Evolutionary conservation across 2,329 filamentous ascomycete genomes (phyloP).

Genomic region (Neonectria hederae): DNA sequence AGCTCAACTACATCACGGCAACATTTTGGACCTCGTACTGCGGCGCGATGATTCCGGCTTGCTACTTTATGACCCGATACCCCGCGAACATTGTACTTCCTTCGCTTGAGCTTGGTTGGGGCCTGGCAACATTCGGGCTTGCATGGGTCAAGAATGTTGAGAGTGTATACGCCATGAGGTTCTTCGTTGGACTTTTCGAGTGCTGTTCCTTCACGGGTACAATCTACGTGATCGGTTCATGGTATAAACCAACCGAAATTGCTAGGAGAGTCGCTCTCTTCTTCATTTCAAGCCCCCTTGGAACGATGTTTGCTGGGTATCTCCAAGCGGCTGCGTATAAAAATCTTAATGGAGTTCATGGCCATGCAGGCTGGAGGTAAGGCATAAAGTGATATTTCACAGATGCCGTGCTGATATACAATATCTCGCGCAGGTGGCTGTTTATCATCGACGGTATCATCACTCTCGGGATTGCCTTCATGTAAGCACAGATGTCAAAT

Average conservation of each 20-base stretch:
- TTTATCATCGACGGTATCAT: constrained; percentile 70
- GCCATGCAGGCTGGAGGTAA: constrained; percentile 45
- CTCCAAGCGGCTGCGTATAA: constrained; percentile 63
- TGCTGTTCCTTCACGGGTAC: constrained; percentile 44
- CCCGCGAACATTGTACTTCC: constrained; percentile 42
- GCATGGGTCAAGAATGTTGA: constrained; percentile 43
- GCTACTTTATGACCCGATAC: constrained; percentile 35
- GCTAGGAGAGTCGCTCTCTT: constrained; percentile 51
- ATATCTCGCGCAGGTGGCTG: constrained; percentile 50
- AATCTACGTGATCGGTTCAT: constrained; percentile 47
- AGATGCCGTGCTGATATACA: background rate
- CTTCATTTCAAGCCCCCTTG: constrained; percentile 53
- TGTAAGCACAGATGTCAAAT: constrained; percentile 31
- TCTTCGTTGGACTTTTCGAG: constrained; percentile 50
- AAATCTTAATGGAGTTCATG: constrained; percentile 59
- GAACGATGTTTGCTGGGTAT: constrained; percentile 56
- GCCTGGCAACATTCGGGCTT: constrained; percentile 35
- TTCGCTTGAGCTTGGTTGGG: constrained; percentile 44
- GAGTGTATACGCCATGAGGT: constrained; percentile 50
- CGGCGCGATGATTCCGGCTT: constrained; percentile 7
- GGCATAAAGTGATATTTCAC: background rate
- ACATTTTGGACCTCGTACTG: constrained; percentile 21
- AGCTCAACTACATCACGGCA: constrained; percentile 43
- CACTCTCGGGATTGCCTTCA: constrained; percentile 62
- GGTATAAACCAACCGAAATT: constrained; percentile 54